These are phyloP conservation scores for Hemisphaericaspora subhashii DNA, from an alignment of 1,139 yeast species.

Conservation along the genomic window DNA sequence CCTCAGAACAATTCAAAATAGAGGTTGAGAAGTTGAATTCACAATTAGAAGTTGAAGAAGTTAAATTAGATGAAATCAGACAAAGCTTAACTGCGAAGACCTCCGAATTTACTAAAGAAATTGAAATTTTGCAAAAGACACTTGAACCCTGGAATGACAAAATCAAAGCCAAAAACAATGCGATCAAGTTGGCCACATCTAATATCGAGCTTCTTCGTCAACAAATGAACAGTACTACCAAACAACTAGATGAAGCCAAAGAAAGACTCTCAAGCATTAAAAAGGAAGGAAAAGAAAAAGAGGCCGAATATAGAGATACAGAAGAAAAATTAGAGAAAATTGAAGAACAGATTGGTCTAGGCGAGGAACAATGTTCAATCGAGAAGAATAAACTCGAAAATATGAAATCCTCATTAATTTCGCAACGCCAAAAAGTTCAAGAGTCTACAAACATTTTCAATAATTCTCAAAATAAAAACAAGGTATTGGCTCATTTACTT, in stretches of 20 bases:
- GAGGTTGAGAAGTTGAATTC: constrained; percentile 48
- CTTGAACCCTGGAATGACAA: constrained; percentile 84
- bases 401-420: constrained; percentile 54
- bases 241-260: constrained; percentile 49
- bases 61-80: constrained; percentile 61
- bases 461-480: constrained; percentile 64
- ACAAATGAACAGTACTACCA: constrained; percentile 43
- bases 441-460: constrained; percentile 64
- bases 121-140: constrained; percentile 61
- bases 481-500: constrained; percentile 68
- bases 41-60: constrained; percentile 54
- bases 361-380: constrained; percentile 54
- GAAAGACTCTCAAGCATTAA: constrained; percentile 48
- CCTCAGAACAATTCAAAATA: constrained; percentile 37
- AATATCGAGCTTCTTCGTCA: constrained; percentile 61
- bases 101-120: constrained; percentile 58
- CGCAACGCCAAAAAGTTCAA: constrained; percentile 59
- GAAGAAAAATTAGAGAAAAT: constrained; percentile 49
- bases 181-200: constrained; percentile 63
- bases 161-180: constrained; percentile 64
- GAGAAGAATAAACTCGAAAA: constrained; percentile 50
- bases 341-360: constrained; percentile 54
- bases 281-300: constrained; percentile 55
- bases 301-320: constrained; percentile 41
- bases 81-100: constrained; percentile 72